phyloP scores from a whole-genome alignment of 768 basidiomycete genomes.

The Trametes punicea region DNA sequence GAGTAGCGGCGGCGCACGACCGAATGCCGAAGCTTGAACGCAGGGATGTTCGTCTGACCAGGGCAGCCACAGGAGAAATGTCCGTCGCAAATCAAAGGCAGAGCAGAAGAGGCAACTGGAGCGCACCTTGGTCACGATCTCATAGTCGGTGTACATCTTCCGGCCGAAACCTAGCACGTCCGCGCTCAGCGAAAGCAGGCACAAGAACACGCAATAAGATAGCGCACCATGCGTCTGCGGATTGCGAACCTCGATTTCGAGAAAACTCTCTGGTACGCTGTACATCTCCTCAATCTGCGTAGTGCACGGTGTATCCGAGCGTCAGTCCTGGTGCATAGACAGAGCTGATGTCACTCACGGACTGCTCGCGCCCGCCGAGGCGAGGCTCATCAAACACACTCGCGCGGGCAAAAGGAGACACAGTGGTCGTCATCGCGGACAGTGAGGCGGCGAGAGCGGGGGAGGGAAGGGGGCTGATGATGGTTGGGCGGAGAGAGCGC shows the following conservation, averaged over 20 bases:
- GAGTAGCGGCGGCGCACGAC: conserved; percentile 62
- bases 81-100: neutral
- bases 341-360: conserved; percentile 27
- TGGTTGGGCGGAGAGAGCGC: neutral
- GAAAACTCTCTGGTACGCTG: conserved; percentile 91
- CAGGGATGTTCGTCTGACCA: conserved; percentile 92
- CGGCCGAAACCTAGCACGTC: conserved; percentile 77
- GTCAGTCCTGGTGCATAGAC: conserved; percentile 21
- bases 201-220: neutral
- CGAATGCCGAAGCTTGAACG: conserved; percentile 85
- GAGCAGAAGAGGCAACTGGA: neutral
- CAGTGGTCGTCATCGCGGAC: conserved; percentile 33
- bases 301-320: conserved; percentile 11
- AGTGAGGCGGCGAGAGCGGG: neutral
- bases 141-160: conserved; percentile 99
- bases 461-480: neutral
- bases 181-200: neutral
- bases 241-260: conserved; percentile 96
- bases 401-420: conserved; percentile 41
- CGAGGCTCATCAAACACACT: conserved; percentile 39
- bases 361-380: conserved; percentile 37
- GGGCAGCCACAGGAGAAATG: neutral
- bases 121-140: conserved; percentile 92
- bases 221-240: conserved; percentile 91
- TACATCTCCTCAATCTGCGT: conserved; percentile 96